A percentile compares a stretch with the other conserved stretches of the same genome.
phyloP scores from a whole-genome alignment of 2,329 filamentous ascomycete species.

The Fusarium compactum region DNA sequence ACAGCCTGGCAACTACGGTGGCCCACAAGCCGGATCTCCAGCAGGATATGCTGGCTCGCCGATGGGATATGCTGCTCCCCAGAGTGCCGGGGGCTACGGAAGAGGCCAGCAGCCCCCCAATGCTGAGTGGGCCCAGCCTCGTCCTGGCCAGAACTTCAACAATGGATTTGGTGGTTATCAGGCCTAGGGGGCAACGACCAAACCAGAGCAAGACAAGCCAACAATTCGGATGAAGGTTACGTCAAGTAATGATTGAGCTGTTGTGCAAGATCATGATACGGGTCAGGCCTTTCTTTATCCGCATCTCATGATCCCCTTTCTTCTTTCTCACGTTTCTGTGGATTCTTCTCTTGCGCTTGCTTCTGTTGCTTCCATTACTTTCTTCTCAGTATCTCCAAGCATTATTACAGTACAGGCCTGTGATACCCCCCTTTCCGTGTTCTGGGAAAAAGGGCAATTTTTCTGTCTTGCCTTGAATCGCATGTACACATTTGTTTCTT shows the following conservation, averaged over 20 bases:
- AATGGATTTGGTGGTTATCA: conserved; percentile 74
- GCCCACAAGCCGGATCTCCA: conserved; percentile 71
- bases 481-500: conserved; percentile 46
- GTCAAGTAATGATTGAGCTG: conserved; percentile 35
- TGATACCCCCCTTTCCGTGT: conserved; percentile 36
- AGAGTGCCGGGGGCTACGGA: conserved; percentile 86
- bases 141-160: conserved; percentile 67
- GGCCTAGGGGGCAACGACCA: conserved; percentile 58
- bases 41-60: conserved; percentile 73
- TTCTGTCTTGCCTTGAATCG: conserved; percentile 48
- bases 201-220: conserved; percentile 39
- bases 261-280: conserved; percentile 40
- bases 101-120: conserved; percentile 75
- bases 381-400: conserved; percentile 40
- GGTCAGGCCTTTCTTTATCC: conserved; percentile 33
- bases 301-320: conserved; percentile 44
- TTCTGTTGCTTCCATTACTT: conserved; percentile 42
- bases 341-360: conserved; percentile 39
- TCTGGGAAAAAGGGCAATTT: conserved; percentile 36
- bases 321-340: conserved; percentile 41
- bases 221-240: conserved; percentile 41
- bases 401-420: conserved; percentile 38
- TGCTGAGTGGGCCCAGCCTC: conserved; percentile 66
- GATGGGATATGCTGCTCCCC: conserved; percentile 77
- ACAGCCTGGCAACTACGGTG: conserved; percentile 76